phyloP scores from a whole-genome alignment of 345 rosid genomes.

The Brassica juncea region DNA sequence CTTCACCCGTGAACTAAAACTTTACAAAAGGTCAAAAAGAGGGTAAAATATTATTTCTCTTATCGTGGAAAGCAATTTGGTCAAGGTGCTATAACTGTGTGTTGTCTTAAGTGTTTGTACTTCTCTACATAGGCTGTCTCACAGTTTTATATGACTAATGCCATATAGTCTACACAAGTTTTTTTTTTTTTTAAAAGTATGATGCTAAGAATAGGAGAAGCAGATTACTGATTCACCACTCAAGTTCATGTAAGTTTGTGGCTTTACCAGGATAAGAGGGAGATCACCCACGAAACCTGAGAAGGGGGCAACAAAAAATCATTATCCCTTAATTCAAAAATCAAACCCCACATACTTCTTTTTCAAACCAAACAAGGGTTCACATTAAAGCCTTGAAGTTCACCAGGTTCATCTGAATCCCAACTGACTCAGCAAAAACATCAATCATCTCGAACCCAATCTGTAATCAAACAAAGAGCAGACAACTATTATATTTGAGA shows the following conservation, averaged over 20 bases:
- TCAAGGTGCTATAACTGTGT: constrained; percentile 49
- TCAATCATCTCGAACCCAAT: constrained; percentile 83
- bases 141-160: no score
- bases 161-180: no score
- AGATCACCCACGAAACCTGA: constrained; percentile 61
- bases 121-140: no score
- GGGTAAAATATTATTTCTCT: no score
- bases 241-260: constrained; percentile 93
- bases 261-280: constrained; percentile 69
- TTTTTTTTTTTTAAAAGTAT: no score
- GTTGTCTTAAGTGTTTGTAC: constrained; percentile 74
- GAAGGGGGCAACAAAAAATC: not conserved
- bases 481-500: constrained; percentile 1
- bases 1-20: no score
- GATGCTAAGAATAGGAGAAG: not conserved
- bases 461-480: constrained; percentile 23
- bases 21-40: no score
- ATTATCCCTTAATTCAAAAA: not conserved
- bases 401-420: constrained; percentile 51
- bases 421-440: constrained; percentile 63
- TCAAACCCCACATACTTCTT: not conserved
- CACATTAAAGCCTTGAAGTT: constrained; percentile 64
- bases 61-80: not conserved
- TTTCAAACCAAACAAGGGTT: no score
- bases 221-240: constrained; percentile 82